Base-by-base conservation (phyloP, 2,329 filamentous ascomycete genomes). In the Fusarium staphyleae region DNA sequence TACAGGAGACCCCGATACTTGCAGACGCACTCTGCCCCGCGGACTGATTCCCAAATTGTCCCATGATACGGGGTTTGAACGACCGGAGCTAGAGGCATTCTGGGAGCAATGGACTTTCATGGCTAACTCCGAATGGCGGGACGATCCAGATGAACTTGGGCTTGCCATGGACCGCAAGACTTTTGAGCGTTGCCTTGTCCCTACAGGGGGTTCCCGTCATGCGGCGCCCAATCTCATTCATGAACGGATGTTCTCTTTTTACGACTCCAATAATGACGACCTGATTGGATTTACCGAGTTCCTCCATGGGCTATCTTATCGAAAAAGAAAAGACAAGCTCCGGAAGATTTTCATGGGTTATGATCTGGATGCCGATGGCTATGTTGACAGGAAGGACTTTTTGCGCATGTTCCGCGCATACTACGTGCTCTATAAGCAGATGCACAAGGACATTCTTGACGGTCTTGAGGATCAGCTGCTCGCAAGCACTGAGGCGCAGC, bases 61-160 rank as follows among this genome's bases (percentile, higher is more conserved):
- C 24, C 81, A 81, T 48, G 87, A 90, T 56, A 92, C 89, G 0
- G 86, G 86, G 14, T 90, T 96, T 73, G 92, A 97, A 68, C 84
- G 89, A 22, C 88, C 91, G 2, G 91, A 96, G 72, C 78, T 99
- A 5, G 93, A 98, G 74, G 93, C 93, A 6, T 85, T 96, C 34
- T 98, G 93, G 88, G 93, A 98, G 69, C 93, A 98, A 69, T 99
- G 96, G 83, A 93, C 90, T 5, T 97, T 93, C 71, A 87, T 97
- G 74, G 93, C 93, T 34, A 93, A 90, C 62, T 88, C 87, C 5
- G 87, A 93, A 69, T 96, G 89, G 88, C 78, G 85, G 28, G 84
- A 88, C 14, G 93, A 98, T 69, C 90, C 91, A 0, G 87, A 90
- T 64, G 83, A 87, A 16, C 81, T 97, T 34, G 80, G 83, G 48